Conservation (phyloP, 768 basidiomycete genomes). For the Astraeus odoratus region DNA sequence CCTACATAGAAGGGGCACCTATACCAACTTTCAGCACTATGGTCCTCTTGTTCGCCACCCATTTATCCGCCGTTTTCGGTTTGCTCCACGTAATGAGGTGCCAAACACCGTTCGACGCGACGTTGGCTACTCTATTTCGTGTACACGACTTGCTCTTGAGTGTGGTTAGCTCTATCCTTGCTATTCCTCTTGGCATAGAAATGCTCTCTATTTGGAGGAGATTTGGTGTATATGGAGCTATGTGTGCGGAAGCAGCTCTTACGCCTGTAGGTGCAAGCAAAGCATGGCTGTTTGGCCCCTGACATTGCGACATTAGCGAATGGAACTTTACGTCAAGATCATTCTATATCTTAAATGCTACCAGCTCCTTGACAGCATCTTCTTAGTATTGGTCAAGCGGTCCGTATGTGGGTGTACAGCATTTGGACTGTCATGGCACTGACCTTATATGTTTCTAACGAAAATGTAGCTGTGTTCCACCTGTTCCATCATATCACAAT, state of each 20-base stretch:
- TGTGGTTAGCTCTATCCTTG: background rate
- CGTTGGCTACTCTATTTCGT: background rate
- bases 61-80: background rate
- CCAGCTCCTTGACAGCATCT: background rate
- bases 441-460: background rate
- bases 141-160: background rate
- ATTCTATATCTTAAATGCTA: background rate
- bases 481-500: background rate
- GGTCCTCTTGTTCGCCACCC: background rate
- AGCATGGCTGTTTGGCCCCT: background rate
- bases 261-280: background rate
- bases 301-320: background rate
- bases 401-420: background rate
- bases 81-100: background rate
- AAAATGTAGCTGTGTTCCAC: background rate
- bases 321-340: background rate
- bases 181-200: background rate
- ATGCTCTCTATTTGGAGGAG: background rate
- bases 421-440: background rate
- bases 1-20: background rate
- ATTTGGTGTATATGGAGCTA: background rate
- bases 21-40: background rate
- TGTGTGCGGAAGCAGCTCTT: background rate
- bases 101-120: background rate
- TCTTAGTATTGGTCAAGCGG: background rate